Percentiles rank a stretch among this genome's conserved stretches.
phyloP scores from a whole-genome alignment of 805 yeast species.

The Jamesozyma hellenica region DNA sequence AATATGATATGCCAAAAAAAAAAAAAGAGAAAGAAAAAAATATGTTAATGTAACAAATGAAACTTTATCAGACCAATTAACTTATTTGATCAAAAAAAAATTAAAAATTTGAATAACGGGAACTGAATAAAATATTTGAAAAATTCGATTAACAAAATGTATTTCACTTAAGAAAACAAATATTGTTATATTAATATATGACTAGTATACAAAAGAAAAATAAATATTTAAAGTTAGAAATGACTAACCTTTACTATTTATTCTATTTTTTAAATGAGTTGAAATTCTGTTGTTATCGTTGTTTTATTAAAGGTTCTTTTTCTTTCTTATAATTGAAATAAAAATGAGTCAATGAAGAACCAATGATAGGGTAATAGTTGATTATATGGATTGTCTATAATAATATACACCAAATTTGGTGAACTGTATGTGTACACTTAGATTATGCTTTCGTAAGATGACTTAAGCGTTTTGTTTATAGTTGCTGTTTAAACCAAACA shows the following conservation, averaged over 20 bases:
- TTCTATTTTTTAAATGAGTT: no score
- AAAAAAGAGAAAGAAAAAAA: neutral
- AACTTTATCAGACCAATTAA: neutral
- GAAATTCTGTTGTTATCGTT: no score
- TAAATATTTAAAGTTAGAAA: no score
- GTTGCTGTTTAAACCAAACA: neutral
- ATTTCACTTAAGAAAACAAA: conserved; percentile 2
- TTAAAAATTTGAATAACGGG: neutral
- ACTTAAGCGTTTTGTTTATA: no score
- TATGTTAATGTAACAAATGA: neutral
- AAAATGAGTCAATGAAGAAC: no score
- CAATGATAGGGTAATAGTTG: no score
- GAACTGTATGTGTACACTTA: neutral
- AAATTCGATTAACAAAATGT: neutral
- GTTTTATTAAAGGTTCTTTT: no score
- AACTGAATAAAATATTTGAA: conserved; percentile 1
- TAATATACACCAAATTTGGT: conserved; percentile 2
- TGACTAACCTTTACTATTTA: no score
- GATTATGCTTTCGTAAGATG: neutral
- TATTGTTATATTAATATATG: neutral
- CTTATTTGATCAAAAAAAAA: neutral
- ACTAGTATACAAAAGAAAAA: neutral
- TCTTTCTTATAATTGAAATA: no score
- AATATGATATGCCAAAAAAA: neutral
- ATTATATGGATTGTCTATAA: neutral